Conservation (phyloP, 768 basidiomycete species). For the Boletus pseudopeckii region DNA sequence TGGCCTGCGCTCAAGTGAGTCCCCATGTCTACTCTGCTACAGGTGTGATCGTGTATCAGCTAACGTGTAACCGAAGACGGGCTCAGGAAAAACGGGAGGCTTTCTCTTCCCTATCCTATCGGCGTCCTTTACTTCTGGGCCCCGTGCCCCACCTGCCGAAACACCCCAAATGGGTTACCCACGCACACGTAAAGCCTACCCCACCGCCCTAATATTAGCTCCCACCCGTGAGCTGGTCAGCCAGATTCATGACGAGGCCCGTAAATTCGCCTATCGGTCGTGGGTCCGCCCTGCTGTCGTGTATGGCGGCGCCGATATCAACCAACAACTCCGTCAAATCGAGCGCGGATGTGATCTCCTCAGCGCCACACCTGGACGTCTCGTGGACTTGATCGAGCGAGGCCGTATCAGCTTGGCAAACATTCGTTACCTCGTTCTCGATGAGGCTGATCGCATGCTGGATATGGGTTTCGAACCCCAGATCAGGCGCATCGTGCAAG, state of each 20-base stretch:
- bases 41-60: conserved; percentile 7
- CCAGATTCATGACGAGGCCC: conserved; percentile 98
- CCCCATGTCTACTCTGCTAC: not conserved
- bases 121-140: conserved; percentile 83
- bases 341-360: conserved; percentile 97
- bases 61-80: conserved; percentile 61
- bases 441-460: conserved; percentile 99
- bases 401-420: conserved; percentile 95
- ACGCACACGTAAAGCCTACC: conserved; percentile 85
- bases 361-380: conserved; percentile 94
- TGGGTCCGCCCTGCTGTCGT: conserved; percentile 99
- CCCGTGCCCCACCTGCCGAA: conserved; percentile 63
- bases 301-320: conserved; percentile 98
- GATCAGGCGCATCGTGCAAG: conserved; percentile 96
- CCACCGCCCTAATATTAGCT: conserved; percentile 95
- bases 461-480: conserved; percentile 99
- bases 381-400: conserved; percentile 97
- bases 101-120: conserved; percentile 99
- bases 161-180: conserved; percentile 47
- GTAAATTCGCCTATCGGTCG: conserved; percentile 98
- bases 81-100: conserved; percentile 98
- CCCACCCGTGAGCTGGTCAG: conserved; percentile 98
- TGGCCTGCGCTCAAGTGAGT: conserved; percentile 90
- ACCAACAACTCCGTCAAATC: conserved; percentile 86
- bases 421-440: conserved; percentile 96